phyloP scores from a whole-genome alignment of 1,284 basidiomycete genomes.

The Omphalotus olearius region DNA sequence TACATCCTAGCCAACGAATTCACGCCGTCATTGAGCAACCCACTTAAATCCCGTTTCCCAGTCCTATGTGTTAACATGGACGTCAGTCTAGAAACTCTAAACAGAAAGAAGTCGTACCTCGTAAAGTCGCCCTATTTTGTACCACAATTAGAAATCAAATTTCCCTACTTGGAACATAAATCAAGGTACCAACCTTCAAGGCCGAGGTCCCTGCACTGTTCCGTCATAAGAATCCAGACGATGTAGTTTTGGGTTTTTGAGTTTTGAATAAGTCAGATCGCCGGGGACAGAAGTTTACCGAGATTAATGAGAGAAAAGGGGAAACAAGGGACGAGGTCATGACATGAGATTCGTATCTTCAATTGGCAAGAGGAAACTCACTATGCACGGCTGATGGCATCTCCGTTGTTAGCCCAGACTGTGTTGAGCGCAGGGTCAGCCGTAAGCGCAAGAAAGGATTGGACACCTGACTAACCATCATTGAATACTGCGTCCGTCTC shows the following conservation, averaged over 20 bases:
- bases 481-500: constrained; percentile 83
- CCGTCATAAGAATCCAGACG: background rate
- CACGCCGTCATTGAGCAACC: constrained; percentile 90
- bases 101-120: constrained; percentile 37
- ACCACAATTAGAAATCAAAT: background rate
- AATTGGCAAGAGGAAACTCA: constrained; percentile 33
- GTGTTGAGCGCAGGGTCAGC: constrained; percentile 13
- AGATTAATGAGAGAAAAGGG: background rate
- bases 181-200: constrained; percentile 60
- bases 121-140: constrained; percentile 84
- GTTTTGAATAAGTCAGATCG: background rate
- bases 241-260: background rate
- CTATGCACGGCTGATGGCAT: constrained; percentile 86
- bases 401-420: constrained; percentile 97
- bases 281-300: background rate
- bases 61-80: constrained; percentile 48
- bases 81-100: background rate
- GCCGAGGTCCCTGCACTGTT: constrained; percentile 83
- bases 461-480: constrained; percentile 51
- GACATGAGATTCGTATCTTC: background rate
- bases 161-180: background rate
- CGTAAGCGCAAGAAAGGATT: background rate
- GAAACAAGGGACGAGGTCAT: background rate
- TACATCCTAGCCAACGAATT: constrained; percentile 89
- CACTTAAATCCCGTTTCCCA: constrained; percentile 88